phyloP scores from a whole-genome alignment of 192 early-diverging fungal genomes.

The Linnemannia schmuckeri region DNA sequence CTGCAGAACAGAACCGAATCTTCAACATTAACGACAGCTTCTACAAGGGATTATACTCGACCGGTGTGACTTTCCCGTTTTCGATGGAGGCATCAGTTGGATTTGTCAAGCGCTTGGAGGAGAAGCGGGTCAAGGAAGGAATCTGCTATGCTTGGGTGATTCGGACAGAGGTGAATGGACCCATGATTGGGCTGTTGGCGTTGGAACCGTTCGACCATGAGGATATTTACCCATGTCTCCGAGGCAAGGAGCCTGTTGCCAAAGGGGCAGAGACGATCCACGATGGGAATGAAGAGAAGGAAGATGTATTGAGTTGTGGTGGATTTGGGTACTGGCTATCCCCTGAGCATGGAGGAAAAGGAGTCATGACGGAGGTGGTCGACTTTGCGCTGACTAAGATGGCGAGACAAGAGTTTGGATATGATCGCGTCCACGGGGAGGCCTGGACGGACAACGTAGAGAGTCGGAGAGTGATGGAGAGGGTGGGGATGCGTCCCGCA shows the following conservation, averaged over 20 bases:
- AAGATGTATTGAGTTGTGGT: constrained; percentile 1
- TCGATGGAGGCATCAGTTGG: constrained; percentile 1
- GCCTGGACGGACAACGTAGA: constrained; percentile 26
- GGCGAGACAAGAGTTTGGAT: constrained; percentile 16
- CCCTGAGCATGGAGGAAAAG: constrained; percentile 23
- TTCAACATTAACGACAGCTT: constrained; percentile 32
- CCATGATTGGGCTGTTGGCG: constrained; percentile 29
- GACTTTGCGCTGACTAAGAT: constrained; percentile 6
- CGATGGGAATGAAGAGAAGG: too few relatives aligned
- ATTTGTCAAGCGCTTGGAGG: constrained; percentile 17
- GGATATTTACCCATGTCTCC: not conserved
- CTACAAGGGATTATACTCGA: constrained; percentile 27
- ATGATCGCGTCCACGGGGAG: constrained; percentile 32
- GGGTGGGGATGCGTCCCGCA: constrained; percentile 22
- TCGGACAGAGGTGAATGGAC: constrained; percentile 12
- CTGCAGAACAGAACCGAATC: constrained; percentile 14
- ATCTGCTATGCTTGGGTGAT: constrained; percentile 29
- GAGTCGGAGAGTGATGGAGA: constrained; percentile 34
- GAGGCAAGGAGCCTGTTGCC: not conserved
- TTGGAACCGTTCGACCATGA: constrained; percentile 29
- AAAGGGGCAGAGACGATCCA: not conserved
- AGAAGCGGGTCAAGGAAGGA: not conserved
- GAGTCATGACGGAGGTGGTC: constrained; percentile 30
- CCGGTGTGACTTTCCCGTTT: constrained; percentile 21
- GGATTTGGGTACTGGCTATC: constrained; percentile 34